Base-by-base conservation (phyloP, 1,139 yeast genomes). In the Pichia sp. region DNA sequence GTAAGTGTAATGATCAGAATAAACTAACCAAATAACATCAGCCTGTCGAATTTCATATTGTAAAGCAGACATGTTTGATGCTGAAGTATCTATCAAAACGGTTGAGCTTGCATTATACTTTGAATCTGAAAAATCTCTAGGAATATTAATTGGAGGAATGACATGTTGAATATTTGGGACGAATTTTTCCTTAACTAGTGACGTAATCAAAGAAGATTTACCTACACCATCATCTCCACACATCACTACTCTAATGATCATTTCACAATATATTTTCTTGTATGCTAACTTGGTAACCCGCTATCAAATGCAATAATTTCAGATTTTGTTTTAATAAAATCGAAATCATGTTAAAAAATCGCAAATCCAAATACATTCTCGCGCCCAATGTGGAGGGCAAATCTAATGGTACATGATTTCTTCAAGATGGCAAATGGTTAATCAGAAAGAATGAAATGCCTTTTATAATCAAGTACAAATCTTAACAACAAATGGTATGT, bases 191-290 rank as follows among this genome's bases (percentile, higher is more conserved):
- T 88, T 90, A 37, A 88, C 82, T 25, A 92, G 70, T 0, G 95
- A 74, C 0, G 94, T 82, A 35, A 92, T 79, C 40, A 92, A 68
- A 26, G 90, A 72, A 11, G 84, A 82, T 62, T 87, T 87, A 1
- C 96, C 96, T 13, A 87, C 96, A 8, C 83, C 86, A 54, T 88
- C 96, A 65, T 92, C 98, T n/a, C 98, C 98, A 65, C 97, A 89
- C 0, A 92, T 84, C 2, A 88, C 96, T 1, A 92, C 82, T 51
- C 94, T 63, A 37, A 86, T 74, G n/a, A n/a, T n/a, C n/a, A n/a
- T n/a, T n/a, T n/a, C n/a, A n/a, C n/a, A n/a, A n/a, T n/a, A n/a
- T n/a, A n/a, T n/a, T n/a, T n/a, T n/a, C n/a, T n/a, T n/a, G n/a
- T n/a, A n/a, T n/a, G n/a, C n/a, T n/a, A n/a, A n/a, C n/a, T n/a